Base-by-base conservation (phyloP, 257 asterid species). In the Striga asiatica region DNA sequence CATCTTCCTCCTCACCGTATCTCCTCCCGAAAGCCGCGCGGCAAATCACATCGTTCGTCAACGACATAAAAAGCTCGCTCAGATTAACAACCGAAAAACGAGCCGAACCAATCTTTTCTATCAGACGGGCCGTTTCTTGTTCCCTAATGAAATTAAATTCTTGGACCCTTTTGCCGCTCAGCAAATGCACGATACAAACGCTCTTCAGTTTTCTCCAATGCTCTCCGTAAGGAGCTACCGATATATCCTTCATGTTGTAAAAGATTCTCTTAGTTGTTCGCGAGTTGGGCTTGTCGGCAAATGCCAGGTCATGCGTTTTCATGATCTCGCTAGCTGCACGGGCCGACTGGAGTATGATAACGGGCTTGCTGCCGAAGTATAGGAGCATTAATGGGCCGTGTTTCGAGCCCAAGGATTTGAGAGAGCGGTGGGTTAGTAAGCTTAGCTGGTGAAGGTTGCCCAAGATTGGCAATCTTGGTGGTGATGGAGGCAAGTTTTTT, bases 361-460 rank as follows among this genome's bases (percentile, higher is more conserved):
- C 72, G 3, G 81, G 93, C 38, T 5, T 13, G 8, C 45, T 64
- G 3, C 88, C 93, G 0, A 79, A 67, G 58, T 66, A 69, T 2
- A 83, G 78, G 27, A 83, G 75, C 80, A 83, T 75, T 11, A 80
- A 2, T 5, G 81, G 77, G 1, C 85, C 85, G 46, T 69, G 14
- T 49, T 76, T 67, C 14, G 32, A 2, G 0, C 79, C 73, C 9
- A 84, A 45, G 5, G 73, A 28, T 7, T 59, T 79, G 21, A 83
- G 61, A 0, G 86, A 56, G 0, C 60, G 78, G 59, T 80, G 86
- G 41, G 76, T 38, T 11, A 51, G 23, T 1, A 31, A 2, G 8
- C 77, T 61, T 2, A 83, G 11, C 1, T 80, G 89, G 61, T 76
- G 89, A 16, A 83, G 55, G 25, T 83, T 76, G 42, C 94, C 89